Evolutionary conservation across 2,329 filamentous ascomycete species (phyloP).

Genomic region (Paraphoma sp.): DNA sequence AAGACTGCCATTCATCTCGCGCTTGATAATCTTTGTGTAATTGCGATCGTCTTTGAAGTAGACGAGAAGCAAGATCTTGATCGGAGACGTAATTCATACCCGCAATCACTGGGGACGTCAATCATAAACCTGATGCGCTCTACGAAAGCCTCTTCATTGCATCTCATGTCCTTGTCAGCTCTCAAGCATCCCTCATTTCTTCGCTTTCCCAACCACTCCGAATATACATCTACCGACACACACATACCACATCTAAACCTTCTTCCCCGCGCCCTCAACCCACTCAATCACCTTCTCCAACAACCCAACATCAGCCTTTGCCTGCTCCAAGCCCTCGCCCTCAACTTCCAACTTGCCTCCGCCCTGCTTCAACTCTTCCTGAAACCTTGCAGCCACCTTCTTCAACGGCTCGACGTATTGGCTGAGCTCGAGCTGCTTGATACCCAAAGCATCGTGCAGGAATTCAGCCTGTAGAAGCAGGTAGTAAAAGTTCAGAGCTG

Average conservation of each 20-base stretch:
- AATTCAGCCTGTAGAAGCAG: constrained; percentile 59
- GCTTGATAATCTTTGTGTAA: too few species aligned
- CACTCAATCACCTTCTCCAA: constrained; percentile 45
- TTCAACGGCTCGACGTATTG: constrained; percentile 54
- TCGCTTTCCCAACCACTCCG: neutral
- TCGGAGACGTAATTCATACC: too few species aligned
- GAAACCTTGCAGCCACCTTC: constrained; percentile 45
- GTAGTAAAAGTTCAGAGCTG: constrained; percentile 65
- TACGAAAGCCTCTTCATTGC: too few species aligned
- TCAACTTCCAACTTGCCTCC: constrained; percentile 45
- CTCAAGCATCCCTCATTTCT: neutral
- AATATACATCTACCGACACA: neutral
- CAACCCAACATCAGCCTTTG: constrained; percentile 41
- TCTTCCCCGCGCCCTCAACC: constrained; percentile 25
- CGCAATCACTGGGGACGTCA: too few species aligned
- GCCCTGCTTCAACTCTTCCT: constrained; percentile 43
- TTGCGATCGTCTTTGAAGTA: too few species aligned
- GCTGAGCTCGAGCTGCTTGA: constrained; percentile 52
- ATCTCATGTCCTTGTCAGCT: neutral
- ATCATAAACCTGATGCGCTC: too few species aligned
- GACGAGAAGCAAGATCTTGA: too few species aligned
- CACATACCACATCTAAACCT: constrained; percentile 4
- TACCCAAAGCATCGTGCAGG: constrained; percentile 55
- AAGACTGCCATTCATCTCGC: too few species aligned
- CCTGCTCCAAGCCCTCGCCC: constrained; percentile 42